phyloP scores from a whole-genome alignment of 1,139 yeast genomes.

The Nakaseomyces bracarensis region DNA sequence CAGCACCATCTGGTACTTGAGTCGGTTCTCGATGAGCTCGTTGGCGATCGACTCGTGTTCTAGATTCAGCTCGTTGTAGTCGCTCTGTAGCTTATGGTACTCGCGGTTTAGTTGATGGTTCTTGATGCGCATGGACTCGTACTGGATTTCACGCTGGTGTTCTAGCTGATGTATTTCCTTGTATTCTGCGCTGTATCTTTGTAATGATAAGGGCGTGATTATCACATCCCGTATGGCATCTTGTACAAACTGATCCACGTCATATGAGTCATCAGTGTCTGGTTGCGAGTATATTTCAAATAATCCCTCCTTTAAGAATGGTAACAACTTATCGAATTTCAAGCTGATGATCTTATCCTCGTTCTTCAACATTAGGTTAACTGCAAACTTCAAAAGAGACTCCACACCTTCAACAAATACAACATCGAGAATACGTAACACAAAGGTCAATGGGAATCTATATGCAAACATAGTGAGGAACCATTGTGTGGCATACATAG shows the following conservation, averaged over 20 bases:
- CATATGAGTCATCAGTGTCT: conserved; percentile 33
- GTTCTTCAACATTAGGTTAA: conserved; percentile 72
- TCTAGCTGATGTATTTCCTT: conserved; percentile 62
- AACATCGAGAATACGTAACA: conserved; percentile 77
- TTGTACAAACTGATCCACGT: conserved; percentile 59
- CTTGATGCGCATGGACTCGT: conserved; percentile 51
- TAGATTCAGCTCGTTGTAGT: conserved; percentile 55
- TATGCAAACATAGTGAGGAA: conserved; percentile 89
- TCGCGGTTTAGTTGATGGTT: conserved; percentile 69
- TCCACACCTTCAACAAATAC: conserved; percentile 91
- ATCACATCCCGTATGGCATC: conserved; percentile 63
- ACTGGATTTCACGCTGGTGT: conserved; percentile 55
- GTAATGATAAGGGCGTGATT: conserved; percentile 59
- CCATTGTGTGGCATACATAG: conserved; percentile 97
- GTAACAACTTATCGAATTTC: conserved; percentile 67
- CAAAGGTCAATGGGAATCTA: conserved; percentile 76
- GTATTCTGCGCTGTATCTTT: conserved; percentile 63
- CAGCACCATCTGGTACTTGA: conserved; percentile 53
- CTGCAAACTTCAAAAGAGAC: conserved; percentile 73
- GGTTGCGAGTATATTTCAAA: conserved; percentile 44
- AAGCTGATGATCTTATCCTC: conserved; percentile 50
- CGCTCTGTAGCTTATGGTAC: conserved; percentile 62
- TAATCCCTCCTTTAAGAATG: conserved; percentile 67
- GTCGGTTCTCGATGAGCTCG: conserved; percentile 56
- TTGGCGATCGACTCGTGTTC: conserved; percentile 72